Conservation (phyloP, 2,329 filamentous ascomycete species). For the Corynespora cassiicola region DNA sequence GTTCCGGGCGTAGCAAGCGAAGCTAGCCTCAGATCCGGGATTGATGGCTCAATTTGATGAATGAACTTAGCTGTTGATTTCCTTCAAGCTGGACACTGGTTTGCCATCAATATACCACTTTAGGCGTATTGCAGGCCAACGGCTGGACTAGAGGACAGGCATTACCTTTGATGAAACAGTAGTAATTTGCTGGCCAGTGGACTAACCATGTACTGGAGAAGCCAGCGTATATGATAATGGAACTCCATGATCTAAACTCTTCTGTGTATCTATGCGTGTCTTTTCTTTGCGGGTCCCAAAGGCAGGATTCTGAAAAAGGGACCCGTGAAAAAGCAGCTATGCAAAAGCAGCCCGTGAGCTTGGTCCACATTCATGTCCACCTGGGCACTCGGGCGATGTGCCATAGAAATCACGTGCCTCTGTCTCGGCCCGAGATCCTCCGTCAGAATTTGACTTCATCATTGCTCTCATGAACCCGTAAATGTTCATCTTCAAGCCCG, state of each 20-base stretch:
- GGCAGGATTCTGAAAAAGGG: too few relatives aligned
- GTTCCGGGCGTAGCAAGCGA: slow-evolving; percentile 43
- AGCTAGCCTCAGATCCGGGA: slow-evolving; percentile 20
- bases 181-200: slow-evolving; percentile 36
- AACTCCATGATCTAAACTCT: too few relatives aligned
- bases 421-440: too few relatives aligned
- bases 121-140: slow-evolving; percentile 34
- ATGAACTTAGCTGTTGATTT: slow-evolving; percentile 17
- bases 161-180: slow-evolving; percentile 33
- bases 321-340: too few relatives aligned
- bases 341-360: too few relatives aligned
- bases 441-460: slow-evolving; percentile 30
- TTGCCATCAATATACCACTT: slow-evolving; percentile 32
- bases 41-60: slow-evolving; percentile 18
- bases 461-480: too few relatives aligned
- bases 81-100: slow-evolving; percentile 23
- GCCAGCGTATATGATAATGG: slow-evolving; percentile 31
- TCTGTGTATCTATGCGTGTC: slow-evolving; percentile 8
- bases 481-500: slow-evolving; percentile 39
- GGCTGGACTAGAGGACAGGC: slow-evolving; percentile 31
- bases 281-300: background rate
- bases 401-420: too few relatives aligned
- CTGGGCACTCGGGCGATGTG: too few relatives aligned
- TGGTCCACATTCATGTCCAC: too few relatives aligned
- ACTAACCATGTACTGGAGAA: slow-evolving; percentile 20